Evolutionary conservation across 345 rosid species (phyloP).

Genomic region (Stellera chamaejasme): DNA sequence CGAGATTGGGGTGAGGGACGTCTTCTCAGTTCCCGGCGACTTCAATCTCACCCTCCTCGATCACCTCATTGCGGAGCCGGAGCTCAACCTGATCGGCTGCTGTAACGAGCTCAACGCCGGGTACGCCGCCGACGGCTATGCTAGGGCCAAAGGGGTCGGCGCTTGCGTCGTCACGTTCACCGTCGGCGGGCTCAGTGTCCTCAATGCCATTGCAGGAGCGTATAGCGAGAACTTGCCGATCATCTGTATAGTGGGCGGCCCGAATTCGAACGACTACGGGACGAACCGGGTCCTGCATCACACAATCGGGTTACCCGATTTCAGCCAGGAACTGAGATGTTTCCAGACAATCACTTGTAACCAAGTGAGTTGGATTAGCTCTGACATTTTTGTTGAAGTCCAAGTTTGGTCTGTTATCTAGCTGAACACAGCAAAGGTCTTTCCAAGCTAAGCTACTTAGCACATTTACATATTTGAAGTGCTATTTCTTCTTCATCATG

Average conservation of each 20-base stretch:
- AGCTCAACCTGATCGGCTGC: constrained; percentile 51
- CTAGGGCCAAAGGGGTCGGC: constrained; percentile 56
- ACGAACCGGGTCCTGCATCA: constrained; percentile 63
- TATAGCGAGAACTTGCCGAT: constrained; percentile 67
- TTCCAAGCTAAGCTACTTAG: no score
- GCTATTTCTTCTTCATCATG: not conserved
- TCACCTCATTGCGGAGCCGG: constrained; percentile 53
- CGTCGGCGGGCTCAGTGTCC: constrained; percentile 65
- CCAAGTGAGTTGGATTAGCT: constrained; percentile 29
- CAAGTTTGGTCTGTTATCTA: no score
- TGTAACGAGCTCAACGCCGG: constrained; percentile 80
- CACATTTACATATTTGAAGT: not conserved
- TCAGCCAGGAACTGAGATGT: constrained; percentile 55
- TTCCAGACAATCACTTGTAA: constrained; percentile 51
- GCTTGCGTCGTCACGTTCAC: constrained; percentile 74
- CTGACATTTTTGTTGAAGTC: not conserved
- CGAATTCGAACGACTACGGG: constrained; percentile 67
- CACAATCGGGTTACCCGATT: constrained; percentile 67
- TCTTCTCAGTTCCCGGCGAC: constrained; percentile 72
- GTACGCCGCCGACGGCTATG: constrained; percentile 74
- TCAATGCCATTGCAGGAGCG: constrained; percentile 69
- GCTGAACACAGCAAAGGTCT: no score
- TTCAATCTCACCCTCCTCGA: constrained; percentile 58
- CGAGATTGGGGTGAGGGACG: constrained; percentile 61
- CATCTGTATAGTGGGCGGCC: constrained; percentile 61